Evolutionary conservation across 2,329 filamentous ascomycete genomes (phyloP), one percentile per base, ranked within the genome.

Genomic region (Eurotiales sp.): DNA sequence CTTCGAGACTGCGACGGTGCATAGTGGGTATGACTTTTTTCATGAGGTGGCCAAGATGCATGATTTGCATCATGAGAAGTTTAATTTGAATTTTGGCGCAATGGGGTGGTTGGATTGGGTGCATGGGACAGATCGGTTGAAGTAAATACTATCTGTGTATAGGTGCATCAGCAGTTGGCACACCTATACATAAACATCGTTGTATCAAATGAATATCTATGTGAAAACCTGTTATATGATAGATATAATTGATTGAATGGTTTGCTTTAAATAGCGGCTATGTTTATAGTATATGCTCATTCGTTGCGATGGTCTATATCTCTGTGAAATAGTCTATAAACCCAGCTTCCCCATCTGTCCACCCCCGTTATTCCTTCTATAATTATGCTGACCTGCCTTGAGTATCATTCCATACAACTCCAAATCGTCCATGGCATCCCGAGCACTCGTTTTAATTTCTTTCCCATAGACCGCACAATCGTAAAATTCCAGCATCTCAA

Each of bases 1-100:
- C 4, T 52, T 77, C 2, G 76, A 81, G 61, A 81, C 80, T 40
- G 67, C 71, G 3, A 77, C 74, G 0, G 79, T 81, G 49, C 79
- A 83, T 61, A 80, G 77, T 53, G 81, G 80, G 6, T 82, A 79
- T 59, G 78, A 82, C 46, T 81, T 81, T 56, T 72, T 80, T n/a
- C 17, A 50, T 2, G 55, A 55, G 8, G 59, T 36, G 51, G 78
- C 78, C 0, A 68, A 66, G 56, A 74, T 73, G 61, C 80, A 83
- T 63, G 80, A 83, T 64, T 61, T 74, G 25, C 80, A 83, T 57
- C 80, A 83, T 63, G 78, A 81, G 68, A 73, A 73, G 56, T 82
- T 82, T 57, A 72, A 74, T 51, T 64, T 80, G 12, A 74, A 81
- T 55, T 82, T 76, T 64, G 79, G 79, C 1, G 74, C 71, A 0